phyloP scores from a whole-genome alignment of 2,329 filamentous ascomycete genomes.

The Dryadomyces quercivorus region DNA sequence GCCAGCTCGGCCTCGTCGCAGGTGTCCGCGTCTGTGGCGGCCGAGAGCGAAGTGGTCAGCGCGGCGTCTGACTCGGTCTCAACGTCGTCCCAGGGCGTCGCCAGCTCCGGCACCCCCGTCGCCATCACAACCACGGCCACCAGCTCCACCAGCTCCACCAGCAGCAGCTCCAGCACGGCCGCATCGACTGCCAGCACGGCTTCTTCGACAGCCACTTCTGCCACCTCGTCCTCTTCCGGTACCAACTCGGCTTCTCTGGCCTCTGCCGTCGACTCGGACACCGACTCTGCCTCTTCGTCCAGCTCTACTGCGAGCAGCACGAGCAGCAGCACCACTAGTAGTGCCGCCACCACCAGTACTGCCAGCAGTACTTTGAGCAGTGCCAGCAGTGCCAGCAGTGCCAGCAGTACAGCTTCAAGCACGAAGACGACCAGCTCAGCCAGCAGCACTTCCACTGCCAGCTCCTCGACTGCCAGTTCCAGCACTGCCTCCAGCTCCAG shows the following conservation, averaged over 20 bases:
- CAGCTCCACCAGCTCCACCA: neutral
- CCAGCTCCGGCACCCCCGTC: neutral
- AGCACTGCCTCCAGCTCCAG: neutral
- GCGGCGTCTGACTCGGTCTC: neutral
- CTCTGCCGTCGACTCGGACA: no score
- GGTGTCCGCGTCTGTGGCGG: neutral
- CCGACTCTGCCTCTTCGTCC: no score
- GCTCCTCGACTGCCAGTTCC: neutral
- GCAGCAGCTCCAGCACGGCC: neutral
- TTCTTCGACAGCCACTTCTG: neutral
- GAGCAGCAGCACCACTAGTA: neutral
- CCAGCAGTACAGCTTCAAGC: no score
- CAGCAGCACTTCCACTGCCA: neutral
- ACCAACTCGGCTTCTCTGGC: neutral
- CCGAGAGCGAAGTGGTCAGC: neutral
- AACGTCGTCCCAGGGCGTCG: slow-evolving; percentile 6
- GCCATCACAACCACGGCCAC: neutral
- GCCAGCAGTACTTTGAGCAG: neutral
- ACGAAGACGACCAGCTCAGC: neutral
- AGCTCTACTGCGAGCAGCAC: neutral
- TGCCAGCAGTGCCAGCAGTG: neutral
- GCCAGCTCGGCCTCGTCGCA: neutral
- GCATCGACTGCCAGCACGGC: neutral
- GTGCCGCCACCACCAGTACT: no score
- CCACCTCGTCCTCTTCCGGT: neutral